Conservation (phyloP, 768 basidiomycete genomes). For the Daedaleopsis sinensis region DNA sequence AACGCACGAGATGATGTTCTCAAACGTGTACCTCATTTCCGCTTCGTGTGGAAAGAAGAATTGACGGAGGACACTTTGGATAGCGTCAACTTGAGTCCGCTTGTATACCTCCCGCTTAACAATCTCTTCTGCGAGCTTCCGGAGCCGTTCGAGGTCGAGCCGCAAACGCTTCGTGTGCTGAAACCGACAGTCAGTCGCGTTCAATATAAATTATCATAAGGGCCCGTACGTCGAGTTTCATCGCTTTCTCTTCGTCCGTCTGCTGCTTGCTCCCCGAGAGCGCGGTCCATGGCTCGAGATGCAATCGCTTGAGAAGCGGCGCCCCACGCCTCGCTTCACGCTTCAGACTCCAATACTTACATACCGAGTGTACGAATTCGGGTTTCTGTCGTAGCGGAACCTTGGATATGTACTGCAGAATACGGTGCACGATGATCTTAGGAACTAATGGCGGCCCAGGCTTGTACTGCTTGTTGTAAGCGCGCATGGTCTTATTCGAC, state of each 20-base stretch:
- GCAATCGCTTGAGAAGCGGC: conserved; percentile 87
- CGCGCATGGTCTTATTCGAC: conserved; percentile 81
- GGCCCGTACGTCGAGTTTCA: conserved; percentile 75
- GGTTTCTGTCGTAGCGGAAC: conserved; percentile 73
- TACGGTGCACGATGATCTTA: conserved; percentile 75
- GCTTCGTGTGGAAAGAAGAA: conserved; percentile 70
- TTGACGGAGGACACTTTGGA: conserved; percentile 65
- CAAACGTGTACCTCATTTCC: conserved; percentile 63
- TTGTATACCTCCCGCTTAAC: conserved; percentile 85
- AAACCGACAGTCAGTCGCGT: conserved; percentile 9
- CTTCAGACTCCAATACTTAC: conserved; percentile 97
- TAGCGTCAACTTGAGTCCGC: conserved; percentile 62
- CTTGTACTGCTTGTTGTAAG: conserved; percentile 90
- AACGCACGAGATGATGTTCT: conserved; percentile 70
- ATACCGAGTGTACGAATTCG: conserved; percentile 77
- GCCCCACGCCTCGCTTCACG: conserved; percentile 92
- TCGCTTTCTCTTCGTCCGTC: conserved; percentile 80
- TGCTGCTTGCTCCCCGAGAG: conserved; percentile 61
- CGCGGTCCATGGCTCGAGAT: conserved; percentile 98
- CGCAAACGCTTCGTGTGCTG: conserved; percentile 65
- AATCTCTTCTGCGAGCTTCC: conserved; percentile 63
- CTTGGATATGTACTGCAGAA: conserved; percentile 72
- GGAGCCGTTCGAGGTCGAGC: conserved; percentile 76
- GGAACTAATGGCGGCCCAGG: conserved; percentile 94
- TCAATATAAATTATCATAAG: conserved; percentile 32